Conservation (phyloP, 441 rosid species). For the Eruca vesicaria region DNA sequence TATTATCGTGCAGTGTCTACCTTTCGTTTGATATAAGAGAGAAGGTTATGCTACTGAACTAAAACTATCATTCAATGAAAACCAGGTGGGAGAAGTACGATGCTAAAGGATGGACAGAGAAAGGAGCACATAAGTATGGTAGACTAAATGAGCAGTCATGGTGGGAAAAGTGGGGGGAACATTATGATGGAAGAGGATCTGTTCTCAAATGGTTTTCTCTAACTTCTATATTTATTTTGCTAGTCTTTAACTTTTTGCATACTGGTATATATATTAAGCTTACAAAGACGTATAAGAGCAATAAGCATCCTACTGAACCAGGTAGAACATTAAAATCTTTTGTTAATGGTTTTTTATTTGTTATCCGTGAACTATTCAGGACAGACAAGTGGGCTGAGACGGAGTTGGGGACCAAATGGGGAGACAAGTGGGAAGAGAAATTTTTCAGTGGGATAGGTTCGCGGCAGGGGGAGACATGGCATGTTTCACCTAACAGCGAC, state of each 20-base stretch:
- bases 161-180: conserved; percentile 99
- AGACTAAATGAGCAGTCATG: conserved; percentile 96
- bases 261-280: background rate
- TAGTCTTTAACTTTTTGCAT: background rate
- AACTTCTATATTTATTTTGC: conserved; percentile 7
- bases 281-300: background rate
- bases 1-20: conserved; percentile 5
- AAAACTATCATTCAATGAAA: conserved; percentile 25
- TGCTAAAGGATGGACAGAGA: conserved; percentile 99
- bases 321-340: background rate
- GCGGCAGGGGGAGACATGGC: conserved; percentile 99
- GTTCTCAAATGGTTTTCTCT: conserved; percentile 86
- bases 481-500: conserved; percentile 77
- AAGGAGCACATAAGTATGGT: conserved; percentile 97
- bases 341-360: conserved; percentile 11
- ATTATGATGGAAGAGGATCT: conserved; percentile 96
- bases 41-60: conserved; percentile 18
- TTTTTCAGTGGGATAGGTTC: conserved; percentile 95
- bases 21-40: background rate
- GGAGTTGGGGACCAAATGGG: conserved; percentile 96
- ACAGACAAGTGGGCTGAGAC: conserved; percentile 99
- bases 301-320: conserved; percentile 7
- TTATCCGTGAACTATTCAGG: conserved; percentile 55
- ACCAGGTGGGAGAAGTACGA: conserved; percentile 99
- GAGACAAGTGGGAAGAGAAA: conserved; percentile 99